Evolutionary conservation across 2,329 filamentous ascomycete species (phyloP).

Genomic region (Phialophora expanda): DNA sequence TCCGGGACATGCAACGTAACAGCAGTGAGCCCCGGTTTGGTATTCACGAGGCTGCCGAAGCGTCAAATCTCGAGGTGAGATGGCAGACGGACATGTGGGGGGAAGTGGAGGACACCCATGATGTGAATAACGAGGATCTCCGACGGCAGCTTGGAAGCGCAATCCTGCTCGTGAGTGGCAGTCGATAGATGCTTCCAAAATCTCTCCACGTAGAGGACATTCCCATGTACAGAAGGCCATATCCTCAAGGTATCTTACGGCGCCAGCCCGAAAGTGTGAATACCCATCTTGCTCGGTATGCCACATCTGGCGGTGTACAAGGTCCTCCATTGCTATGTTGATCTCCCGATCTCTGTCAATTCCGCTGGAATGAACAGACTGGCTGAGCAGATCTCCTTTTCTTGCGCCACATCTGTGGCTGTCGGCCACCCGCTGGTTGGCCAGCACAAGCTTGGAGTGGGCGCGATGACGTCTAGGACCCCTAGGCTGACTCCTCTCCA

Average conservation of each 20-base stretch:
- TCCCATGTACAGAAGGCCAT: neutral
- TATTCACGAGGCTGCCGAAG: constrained; percentile 78
- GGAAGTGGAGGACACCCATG: constrained; percentile 96
- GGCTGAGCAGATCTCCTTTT: neutral
- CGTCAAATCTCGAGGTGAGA: constrained; percentile 79
- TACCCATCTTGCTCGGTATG: neutral
- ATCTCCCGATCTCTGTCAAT: neutral
- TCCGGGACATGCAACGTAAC: constrained; percentile 57
- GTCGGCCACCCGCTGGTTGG: neutral
- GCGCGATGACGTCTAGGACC: neutral
- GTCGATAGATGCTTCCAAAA: neutral
- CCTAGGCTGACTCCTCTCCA: neutral
- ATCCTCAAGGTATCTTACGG: neutral
- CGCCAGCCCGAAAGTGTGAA: neutral
- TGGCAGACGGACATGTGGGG: constrained; percentile 95
- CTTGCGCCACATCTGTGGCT: constrained; percentile 7
- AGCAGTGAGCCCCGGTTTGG: constrained; percentile 62
- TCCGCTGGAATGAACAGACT: neutral
- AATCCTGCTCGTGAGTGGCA: constrained; percentile 76
- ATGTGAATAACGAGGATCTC: constrained; percentile 91
- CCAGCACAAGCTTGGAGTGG: neutral
- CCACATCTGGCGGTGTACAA: neutral
- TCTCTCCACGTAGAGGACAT: neutral
- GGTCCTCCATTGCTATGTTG: neutral
- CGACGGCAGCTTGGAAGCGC: constrained; percentile 86